Percentiles rank a stretch among this genome's conserved stretches.
Conservation (phyloP, 441 rosid genomes). For the Euphorbia corollata region DNA sequence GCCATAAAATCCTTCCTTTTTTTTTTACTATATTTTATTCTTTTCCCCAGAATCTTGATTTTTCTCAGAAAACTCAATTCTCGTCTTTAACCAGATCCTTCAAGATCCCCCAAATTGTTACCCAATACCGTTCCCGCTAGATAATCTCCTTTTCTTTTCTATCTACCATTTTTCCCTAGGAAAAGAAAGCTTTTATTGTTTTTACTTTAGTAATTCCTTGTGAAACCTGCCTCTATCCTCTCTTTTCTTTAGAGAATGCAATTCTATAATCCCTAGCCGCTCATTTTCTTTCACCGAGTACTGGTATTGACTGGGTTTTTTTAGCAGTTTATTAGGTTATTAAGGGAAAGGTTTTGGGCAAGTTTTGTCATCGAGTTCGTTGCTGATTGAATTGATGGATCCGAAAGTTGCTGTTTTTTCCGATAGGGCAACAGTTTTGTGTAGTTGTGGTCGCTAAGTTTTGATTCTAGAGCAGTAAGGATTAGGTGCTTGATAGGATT, state of each 20-base stretch:
- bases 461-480: slow-evolving; percentile 4
- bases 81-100: slow-evolving; percentile 30
- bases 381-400: slow-evolving; percentile 22
- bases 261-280: slow-evolving; percentile 13
- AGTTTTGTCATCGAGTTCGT: slow-evolving; percentile 14
- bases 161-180: slow-evolving; percentile 1
- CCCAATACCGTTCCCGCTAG: slow-evolving; percentile 23
- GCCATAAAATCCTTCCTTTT: too few relatives aligned
- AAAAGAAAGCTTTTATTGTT: background rate
- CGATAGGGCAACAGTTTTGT: slow-evolving; percentile 19
- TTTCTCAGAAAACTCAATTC: slow-evolving; percentile 23
- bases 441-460: slow-evolving; percentile 20
- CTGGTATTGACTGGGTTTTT: slow-evolving; percentile 8
- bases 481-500: background rate
- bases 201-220: background rate
- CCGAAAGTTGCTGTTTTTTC: slow-evolving; percentile 23
- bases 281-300: slow-evolving; percentile 17
- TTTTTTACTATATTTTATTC: slow-evolving; percentile 9
- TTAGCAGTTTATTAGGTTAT: background rate
- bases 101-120: slow-evolving; percentile 24
- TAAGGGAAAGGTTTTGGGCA: background rate
- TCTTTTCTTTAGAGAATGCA: slow-evolving; percentile 12
- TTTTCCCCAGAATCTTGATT: slow-evolving; percentile 20
- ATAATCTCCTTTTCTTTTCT: slow-evolving; percentile 17
- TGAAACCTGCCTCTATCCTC: background rate